These are phyloP conservation scores for Hypoxylon sp. DNA, from an alignment of 2,329 filamentous ascomycete genomes.

Conservation along the genomic window DNA sequence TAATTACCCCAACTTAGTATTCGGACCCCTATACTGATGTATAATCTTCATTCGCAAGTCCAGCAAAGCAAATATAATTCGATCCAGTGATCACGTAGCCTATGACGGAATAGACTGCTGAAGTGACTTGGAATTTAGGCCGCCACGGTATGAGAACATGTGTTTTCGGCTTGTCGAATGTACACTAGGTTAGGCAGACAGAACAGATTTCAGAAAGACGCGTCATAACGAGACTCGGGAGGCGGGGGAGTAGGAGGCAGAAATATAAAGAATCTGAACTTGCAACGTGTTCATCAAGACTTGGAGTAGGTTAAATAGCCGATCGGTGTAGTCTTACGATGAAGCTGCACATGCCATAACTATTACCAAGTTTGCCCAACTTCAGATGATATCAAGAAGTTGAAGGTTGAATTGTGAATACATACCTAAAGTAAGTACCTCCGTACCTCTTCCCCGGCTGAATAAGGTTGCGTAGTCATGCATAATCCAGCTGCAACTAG, in stretches of 20 bases:
- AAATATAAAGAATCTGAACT: conserved; percentile 8
- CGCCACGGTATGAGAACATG: conserved; percentile 19
- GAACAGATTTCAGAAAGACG: conserved; percentile 21
- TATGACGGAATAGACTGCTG: conserved; percentile 12
- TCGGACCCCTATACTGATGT: conserved; percentile 5
- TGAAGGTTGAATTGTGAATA: neutral
- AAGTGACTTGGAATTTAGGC: conserved; percentile 11
- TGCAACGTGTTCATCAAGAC: conserved; percentile 33
- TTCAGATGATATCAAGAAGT: conserved; percentile 13
- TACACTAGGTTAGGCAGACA: conserved; percentile 34
- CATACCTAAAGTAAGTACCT: conserved; percentile 2
- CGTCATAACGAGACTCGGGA: conserved; percentile 22
- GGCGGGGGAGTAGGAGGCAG: conserved; percentile 4
- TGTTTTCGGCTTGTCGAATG: conserved; percentile 16
- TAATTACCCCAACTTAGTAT: neutral
- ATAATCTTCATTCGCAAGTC: neutral
- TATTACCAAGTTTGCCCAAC: conserved; percentile 3
- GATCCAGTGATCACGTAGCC: neutral
- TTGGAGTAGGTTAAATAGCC: conserved; percentile 21
- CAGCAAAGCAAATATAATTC: neutral
- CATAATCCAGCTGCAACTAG: conserved; percentile 27
- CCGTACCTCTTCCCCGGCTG: neutral
- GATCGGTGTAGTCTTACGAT: neutral
- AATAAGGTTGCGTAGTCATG: conserved; percentile 17
- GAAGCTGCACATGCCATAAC: neutral